Base-by-base conservation (phyloP, 208 protist genomes). In the Crithidia sp. region DNA sequence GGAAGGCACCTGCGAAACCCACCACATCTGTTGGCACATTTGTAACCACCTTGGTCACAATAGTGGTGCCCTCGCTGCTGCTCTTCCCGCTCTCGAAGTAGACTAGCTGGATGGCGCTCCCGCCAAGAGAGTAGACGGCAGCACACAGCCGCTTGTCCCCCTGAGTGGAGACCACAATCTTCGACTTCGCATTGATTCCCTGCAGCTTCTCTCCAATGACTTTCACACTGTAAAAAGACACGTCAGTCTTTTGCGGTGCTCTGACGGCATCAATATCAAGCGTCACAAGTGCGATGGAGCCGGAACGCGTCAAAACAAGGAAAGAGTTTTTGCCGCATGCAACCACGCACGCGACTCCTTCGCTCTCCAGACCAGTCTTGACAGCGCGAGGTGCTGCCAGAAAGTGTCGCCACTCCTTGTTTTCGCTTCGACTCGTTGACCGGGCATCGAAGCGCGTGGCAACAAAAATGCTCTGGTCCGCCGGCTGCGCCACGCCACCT, bases 391-490 rank as follows among this genome's bases (percentile, higher is more conserved):
- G 74, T 4, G 59, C 44, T 7, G 74, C 67, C 37, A 73, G 16
- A 43, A 79, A 79, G 43, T 72, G 67, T 9, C 74, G 52, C 74
- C 66, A 74, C 60, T 79, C 74, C 45, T 79, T 79, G 60, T 79
- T 79, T 41, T 60, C 66, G 13, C 63, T 74, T 8, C 74, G 74
- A 17, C 45, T 69, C 7, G 39, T 17, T 0, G 10, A 13, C 4
- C 65, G 55, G 19, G 77, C 79, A 77, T 80, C 79, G 7, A 72
- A 62, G 16, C 79, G 74, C 2, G 79, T 77, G 10, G 79, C 79
- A n/a, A 80, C 41, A 55, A 84, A 84, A 44, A 84, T 49, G 54
- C 66, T 13, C 28, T 74, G 61, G 37, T 49, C 17, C 16, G 2
- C 14, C 6, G 67, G 17, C n/a, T 49, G 55, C 10, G 58, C 41